These are phyloP conservation scores for Tylopilus cervinicoccineus DNA, from an alignment of 768 basidiomycete species.

Conservation along the genomic window DNA sequence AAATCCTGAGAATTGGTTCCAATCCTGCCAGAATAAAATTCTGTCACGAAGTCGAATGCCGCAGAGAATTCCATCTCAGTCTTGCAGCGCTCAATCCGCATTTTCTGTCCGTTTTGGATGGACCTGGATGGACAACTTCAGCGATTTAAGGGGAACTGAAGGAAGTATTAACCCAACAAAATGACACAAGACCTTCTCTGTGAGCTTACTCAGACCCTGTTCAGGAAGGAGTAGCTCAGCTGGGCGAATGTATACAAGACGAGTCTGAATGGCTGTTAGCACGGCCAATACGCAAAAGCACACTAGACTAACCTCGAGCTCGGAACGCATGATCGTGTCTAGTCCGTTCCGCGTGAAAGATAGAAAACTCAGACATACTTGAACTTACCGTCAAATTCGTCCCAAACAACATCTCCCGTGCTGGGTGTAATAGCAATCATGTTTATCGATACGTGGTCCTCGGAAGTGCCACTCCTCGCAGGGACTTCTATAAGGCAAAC, in stretches of 20 bases:
- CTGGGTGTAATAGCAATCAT: slow-evolving; percentile 79
- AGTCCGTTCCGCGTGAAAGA: slow-evolving; percentile 6
- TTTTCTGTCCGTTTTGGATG: slow-evolving; percentile 36
- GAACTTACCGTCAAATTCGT: slow-evolving; percentile 73
- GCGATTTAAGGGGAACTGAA: slow-evolving; percentile 2
- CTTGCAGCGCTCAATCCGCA: slow-evolving; percentile 62
- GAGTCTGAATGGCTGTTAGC: slow-evolving; percentile 52
- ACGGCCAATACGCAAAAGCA: not conserved
- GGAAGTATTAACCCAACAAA: slow-evolving; percentile 52
- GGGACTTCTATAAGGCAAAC: slow-evolving; percentile 65
- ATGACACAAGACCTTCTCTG: slow-evolving; percentile 71
- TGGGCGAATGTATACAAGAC: slow-evolving; percentile 81
- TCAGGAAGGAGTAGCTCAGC: slow-evolving; percentile 72
- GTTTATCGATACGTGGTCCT: slow-evolving; percentile 49
- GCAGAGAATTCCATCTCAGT: slow-evolving; percentile 55
- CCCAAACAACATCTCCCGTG: slow-evolving; percentile 93
- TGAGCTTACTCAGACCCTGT: slow-evolving; percentile 57
- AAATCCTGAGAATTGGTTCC: slow-evolving; percentile 38
- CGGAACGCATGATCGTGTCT: slow-evolving; percentile 83
- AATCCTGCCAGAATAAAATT: slow-evolving; percentile 60
- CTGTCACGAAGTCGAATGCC: slow-evolving; percentile 63
- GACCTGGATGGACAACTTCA: slow-evolving; percentile 28
- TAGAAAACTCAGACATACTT: not conserved
- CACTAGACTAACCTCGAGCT: slow-evolving; percentile 65
- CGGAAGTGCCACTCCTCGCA: slow-evolving; percentile 9